Evolutionary conservation across 106 monocot genomes (phyloP), one percentile per base, ranked within the genome.

Genomic region (Dioscorea zingiberensis): DNA sequence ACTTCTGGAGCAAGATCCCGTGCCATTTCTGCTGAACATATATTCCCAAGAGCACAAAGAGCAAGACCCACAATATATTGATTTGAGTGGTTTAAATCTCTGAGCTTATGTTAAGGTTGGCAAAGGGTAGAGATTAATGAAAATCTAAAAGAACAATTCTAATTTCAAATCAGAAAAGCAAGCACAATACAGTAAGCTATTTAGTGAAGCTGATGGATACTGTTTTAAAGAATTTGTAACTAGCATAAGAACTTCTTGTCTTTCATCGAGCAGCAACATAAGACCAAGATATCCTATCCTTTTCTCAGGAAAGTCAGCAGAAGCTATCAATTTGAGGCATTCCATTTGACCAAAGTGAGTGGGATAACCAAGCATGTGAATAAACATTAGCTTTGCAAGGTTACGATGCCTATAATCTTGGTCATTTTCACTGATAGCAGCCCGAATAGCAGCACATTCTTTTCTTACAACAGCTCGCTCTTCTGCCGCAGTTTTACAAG

Each of bases 261-360:
- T 81, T 79, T 98, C 97, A 73, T 98, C 97, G 48, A 98, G 88
- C 77, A 98, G 97, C 73, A 98, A 77, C 97, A 98, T 98, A 32
- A 98, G 81, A 26, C 97, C 97, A 49, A 98, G 74, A 76, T 98
- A 98, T 23, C 97, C 97, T 71, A 98, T 92, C 28, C 97, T 63
- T 70, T 98, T 98, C 73, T 98, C 97, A 53, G 97, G 97, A 62
- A 98, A 98, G 0, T 92, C 97, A 30, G 88, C 63, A 70, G 88
- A 78, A 48, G 97, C 97, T 62, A 98, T 98, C 49, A 98, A 66
- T 61, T 98, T 98, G 54, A 98, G 85, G 54, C 97, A 98, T 76
- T 98, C 97, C 97, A 98, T 98, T 78, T 98, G 97, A 59, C 97
- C 97, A 75, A 98, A 98, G 81, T 98, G 87, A 73, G 88, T 88